Conservation (phyloP, 2,329 filamentous ascomycete genomes). For the Neospermospora avenae region DNA sequence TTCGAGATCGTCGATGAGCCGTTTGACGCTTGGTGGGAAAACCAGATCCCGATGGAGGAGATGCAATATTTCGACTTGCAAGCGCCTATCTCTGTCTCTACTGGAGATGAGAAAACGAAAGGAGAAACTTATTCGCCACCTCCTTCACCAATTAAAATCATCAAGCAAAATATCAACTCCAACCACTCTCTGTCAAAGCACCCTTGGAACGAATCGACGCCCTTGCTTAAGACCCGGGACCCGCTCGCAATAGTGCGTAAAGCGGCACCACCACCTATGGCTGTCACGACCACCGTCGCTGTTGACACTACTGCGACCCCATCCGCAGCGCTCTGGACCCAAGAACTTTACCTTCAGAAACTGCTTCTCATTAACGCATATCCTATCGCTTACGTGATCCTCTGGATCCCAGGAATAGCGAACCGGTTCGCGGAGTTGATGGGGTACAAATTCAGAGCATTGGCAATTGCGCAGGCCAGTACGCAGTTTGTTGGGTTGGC, state of each 20-base stretch:
- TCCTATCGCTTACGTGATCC: slow-evolving; percentile 38
- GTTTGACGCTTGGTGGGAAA: slow-evolving; percentile 1
- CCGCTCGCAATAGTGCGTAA: slow-evolving; percentile 13
- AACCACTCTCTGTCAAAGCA: neutral
- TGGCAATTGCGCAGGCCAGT: slow-evolving; percentile 35
- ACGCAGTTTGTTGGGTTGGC: slow-evolving; percentile 40
- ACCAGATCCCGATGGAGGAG: neutral
- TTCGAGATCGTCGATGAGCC: slow-evolving; percentile 14
- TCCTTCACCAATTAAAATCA: slow-evolving; percentile 6
- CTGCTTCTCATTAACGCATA: slow-evolving; percentile 40
- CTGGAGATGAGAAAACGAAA: neutral
- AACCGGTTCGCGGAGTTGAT: slow-evolving; percentile 31
- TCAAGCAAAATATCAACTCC: slow-evolving; percentile 12
- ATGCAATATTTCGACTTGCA: slow-evolving; percentile 3
- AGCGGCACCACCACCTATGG: slow-evolving; percentile 5
- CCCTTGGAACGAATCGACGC: neutral
- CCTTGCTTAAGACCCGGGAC: slow-evolving; percentile 13
- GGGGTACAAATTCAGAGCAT: slow-evolving; percentile 32
- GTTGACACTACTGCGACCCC: neutral
- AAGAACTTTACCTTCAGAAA: slow-evolving; percentile 20
- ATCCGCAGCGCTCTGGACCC: neutral
- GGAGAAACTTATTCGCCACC: neutral
- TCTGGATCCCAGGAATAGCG: slow-evolving; percentile 40
- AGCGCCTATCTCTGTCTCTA: too few relatives aligned
- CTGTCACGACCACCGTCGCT: too few relatives aligned